Percentiles rank a stretch among this genome's conserved stretches.
Conservation (phyloP, 2,329 filamentous ascomycete genomes). For the Xylaria sp. region DNA sequence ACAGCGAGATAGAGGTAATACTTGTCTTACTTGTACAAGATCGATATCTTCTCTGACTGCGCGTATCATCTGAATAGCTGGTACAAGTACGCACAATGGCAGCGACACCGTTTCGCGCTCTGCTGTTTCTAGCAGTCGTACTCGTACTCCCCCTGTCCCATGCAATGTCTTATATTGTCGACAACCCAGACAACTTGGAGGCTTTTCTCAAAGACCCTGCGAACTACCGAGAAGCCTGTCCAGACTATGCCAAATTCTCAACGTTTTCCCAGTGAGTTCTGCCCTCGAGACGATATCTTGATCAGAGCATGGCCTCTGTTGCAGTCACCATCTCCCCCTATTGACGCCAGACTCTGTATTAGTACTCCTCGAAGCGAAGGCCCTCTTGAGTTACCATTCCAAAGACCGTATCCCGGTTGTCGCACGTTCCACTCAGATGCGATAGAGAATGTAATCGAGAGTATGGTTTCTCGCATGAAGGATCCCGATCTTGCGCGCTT, state of each 20-base stretch:
- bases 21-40: not conserved
- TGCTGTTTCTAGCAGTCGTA: constrained; percentile 19
- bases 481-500: constrained; percentile 85
- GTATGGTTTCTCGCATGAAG: constrained; percentile 72
- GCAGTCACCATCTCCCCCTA: not conserved
- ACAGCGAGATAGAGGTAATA: too few relatives aligned
- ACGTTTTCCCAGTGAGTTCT: constrained; percentile 50
- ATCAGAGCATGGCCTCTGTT: not conserved
- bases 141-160: not conserved
- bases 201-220: constrained; percentile 31
- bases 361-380: constrained; percentile 77
- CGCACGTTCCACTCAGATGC: constrained; percentile 82
- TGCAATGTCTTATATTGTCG: constrained; percentile 5
- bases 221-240: constrained; percentile 46
- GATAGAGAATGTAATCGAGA: constrained; percentile 81
- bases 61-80: not conserved
- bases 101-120: constrained; percentile 1
- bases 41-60: not conserved
- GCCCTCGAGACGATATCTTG: not conserved
- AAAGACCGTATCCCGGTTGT: constrained; percentile 74
- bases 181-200: constrained; percentile 11
- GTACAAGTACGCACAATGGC: constrained; percentile 6
- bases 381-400: constrained; percentile 73
- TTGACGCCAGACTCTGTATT: constrained; percentile 15
- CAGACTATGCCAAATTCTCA: constrained; percentile 59